Evolutionary conservation across 768 basidiomycete genomes (phyloP).

Genomic region (Trametes elegans): DNA sequence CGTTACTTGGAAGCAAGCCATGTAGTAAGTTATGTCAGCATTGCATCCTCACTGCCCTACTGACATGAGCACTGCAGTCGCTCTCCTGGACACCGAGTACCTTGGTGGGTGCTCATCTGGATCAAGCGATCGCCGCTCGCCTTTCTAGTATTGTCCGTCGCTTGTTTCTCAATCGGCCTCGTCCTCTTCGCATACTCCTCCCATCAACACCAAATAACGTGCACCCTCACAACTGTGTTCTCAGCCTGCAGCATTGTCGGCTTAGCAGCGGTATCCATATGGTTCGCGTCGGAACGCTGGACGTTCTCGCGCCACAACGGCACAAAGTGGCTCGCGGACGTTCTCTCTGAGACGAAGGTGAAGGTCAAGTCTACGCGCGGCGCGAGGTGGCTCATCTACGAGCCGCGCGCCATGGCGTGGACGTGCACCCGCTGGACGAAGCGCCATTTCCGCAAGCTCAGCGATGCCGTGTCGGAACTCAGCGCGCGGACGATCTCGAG

Average conservation of each 20-base stretch:
- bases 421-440: constrained; percentile 19
- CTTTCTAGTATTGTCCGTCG: constrained; percentile 81
- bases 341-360: constrained; percentile 33
- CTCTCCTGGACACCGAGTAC: constrained; percentile 71
- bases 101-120: constrained; percentile 86
- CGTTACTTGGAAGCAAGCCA: constrained; percentile 77
- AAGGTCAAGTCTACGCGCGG: constrained; percentile 23
- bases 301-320: constrained; percentile 62
- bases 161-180: constrained; percentile 77
- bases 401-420: constrained; percentile 22
- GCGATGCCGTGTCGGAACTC: constrained; percentile 18
- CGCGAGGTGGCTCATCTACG: constrained; percentile 25
- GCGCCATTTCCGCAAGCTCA: constrained; percentile 16
- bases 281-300: constrained; percentile 73
- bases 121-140: constrained; percentile 82
- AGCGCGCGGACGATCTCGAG: constrained; percentile 10
- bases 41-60: background rate
- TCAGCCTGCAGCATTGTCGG: constrained; percentile 74
- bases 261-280: constrained; percentile 65
- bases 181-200: constrained; percentile 79
- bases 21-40: constrained; percentile 67
- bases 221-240: constrained; percentile 72
- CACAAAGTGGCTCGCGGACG: constrained; percentile 68
- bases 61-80: constrained; percentile 43
- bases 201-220: constrained; percentile 55